Evolutionary conservation across 345 rosid genomes (phyloP).

Genomic region (Pugionium dolabratum): DNA sequence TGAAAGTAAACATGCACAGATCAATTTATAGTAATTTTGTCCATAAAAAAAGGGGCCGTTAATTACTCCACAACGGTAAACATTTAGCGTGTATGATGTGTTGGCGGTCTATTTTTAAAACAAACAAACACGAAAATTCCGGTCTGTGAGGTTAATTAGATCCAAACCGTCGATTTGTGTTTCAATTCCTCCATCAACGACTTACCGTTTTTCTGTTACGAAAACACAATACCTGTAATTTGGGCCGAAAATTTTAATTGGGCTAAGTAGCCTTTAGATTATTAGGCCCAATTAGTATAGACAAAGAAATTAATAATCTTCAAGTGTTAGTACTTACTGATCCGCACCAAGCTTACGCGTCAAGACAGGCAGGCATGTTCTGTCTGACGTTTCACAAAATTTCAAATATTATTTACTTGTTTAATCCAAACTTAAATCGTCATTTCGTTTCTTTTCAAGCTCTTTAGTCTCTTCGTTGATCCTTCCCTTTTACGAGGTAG

Average conservation of each 20-base stretch:
- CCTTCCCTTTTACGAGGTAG: slow-evolving; percentile 28
- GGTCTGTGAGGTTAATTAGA: no score
- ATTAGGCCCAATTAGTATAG: neutral
- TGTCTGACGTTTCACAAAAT: slow-evolving; percentile 28
- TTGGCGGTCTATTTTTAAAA: slow-evolving; percentile 15
- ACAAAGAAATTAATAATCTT: neutral
- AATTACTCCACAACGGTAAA: slow-evolving; percentile 13
- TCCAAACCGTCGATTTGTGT: neutral
- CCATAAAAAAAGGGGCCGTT: slow-evolving; percentile 5
- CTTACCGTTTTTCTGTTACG: slow-evolving; percentile 2
- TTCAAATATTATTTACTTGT: slow-evolving; percentile 18
- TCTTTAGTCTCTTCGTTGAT: slow-evolving; percentile 26
- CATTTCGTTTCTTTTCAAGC: slow-evolving; percentile 18
- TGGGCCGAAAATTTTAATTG: neutral
- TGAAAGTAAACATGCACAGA: neutral
- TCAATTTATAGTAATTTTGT: slow-evolving; percentile 11
- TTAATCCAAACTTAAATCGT: slow-evolving; percentile 19
- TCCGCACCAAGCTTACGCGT: slow-evolving; percentile 34
- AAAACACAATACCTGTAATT: neutral
- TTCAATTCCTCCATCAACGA: slow-evolving; percentile 13
- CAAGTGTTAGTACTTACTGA: neutral
- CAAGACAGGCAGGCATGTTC: slow-evolving; percentile 42
- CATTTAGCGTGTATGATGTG: neutral
- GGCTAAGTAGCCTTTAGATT: slow-evolving; percentile 13
- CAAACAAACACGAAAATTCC: neutral